Conservation (phyloP, 768 basidiomycete genomes). For the Mycena filopes region DNA sequence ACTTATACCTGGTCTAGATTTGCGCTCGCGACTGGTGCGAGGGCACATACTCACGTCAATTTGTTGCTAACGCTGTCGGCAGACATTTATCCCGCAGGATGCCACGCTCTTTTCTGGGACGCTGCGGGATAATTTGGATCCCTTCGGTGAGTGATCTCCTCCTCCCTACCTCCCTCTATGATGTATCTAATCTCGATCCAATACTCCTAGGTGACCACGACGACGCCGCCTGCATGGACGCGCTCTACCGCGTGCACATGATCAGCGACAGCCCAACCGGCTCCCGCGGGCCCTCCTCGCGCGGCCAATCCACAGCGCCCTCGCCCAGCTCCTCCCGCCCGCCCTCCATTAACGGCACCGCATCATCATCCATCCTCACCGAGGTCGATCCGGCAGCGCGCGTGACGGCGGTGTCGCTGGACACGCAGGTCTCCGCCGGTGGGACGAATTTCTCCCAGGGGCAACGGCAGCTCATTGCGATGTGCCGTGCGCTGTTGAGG, state of each 20-base stretch:
- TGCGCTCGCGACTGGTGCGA: slow-evolving; percentile 31
- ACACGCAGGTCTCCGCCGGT: slow-evolving; percentile 85
- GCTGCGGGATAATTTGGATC: slow-evolving; percentile 33
- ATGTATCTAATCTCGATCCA: not conserved
- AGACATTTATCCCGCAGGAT: slow-evolving; percentile 68
- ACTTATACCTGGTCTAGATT: not conserved
- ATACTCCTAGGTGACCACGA: slow-evolving; percentile 69
- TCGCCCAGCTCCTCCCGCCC: slow-evolving; percentile 57
- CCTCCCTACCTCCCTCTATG: too few relatives aligned
- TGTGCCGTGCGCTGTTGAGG: slow-evolving; percentile 83
- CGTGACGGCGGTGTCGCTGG: slow-evolving; percentile 69
- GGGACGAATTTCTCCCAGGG: slow-evolving; percentile 95
- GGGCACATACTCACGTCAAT: not conserved
- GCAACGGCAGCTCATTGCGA: slow-evolving; percentile 87
- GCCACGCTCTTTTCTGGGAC: slow-evolving; percentile 73
- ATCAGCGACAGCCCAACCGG: slow-evolving; percentile 59
- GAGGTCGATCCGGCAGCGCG: slow-evolving; percentile 69
- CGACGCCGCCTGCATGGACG: slow-evolving; percentile 84
- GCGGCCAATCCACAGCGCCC: slow-evolving; percentile 56
- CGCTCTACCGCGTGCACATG: slow-evolving; percentile 84
- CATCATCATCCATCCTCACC: slow-evolving; percentile 53
- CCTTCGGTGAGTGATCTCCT: slow-evolving; percentile 12
- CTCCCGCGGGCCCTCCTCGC: slow-evolving; percentile 64
- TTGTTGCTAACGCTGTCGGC: not conserved
- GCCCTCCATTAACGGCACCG: slow-evolving; percentile 48